Conservation (phyloP, 148 eudicot genomes). For the Rhododendron henanense region DNA sequence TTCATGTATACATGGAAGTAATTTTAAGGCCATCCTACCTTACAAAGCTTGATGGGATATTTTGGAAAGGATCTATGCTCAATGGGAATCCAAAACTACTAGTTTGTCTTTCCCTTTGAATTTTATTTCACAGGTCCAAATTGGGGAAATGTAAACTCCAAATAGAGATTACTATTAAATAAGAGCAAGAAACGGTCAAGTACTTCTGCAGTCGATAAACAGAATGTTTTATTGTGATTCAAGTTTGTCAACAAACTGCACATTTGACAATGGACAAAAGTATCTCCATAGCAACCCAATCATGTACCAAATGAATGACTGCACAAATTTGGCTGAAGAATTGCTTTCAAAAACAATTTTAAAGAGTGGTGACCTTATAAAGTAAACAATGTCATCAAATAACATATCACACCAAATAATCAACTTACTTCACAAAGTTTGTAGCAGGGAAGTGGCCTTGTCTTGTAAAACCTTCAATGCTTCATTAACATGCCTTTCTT, state of each 20-base stretch:
- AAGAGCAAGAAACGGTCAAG: background rate
- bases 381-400: background rate
- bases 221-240: background rate
- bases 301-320: background rate
- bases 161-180: background rate
- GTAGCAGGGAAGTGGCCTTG: slow-evolving; percentile 49
- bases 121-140: background rate
- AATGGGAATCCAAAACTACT: background rate
- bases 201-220: background rate
- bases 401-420: background rate
- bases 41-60: background rate
- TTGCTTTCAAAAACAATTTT: slow-evolving; percentile 1
- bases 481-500: slow-evolving; percentile 64
- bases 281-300: background rate
- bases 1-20: background rate
- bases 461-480: slow-evolving; percentile 80
- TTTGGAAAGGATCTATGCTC: background rate
- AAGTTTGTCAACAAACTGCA: background rate
- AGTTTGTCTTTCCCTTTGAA: no score
- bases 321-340: background rate
- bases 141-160: background rate
- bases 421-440: slow-evolving; percentile 3
- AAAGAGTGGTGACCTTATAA: background rate
- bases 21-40: background rate
- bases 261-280: background rate